These are phyloP conservation scores for Botrytis tulipae DNA, from an alignment of 2,329 filamentous ascomycete species.

Conservation along the genomic window DNA sequence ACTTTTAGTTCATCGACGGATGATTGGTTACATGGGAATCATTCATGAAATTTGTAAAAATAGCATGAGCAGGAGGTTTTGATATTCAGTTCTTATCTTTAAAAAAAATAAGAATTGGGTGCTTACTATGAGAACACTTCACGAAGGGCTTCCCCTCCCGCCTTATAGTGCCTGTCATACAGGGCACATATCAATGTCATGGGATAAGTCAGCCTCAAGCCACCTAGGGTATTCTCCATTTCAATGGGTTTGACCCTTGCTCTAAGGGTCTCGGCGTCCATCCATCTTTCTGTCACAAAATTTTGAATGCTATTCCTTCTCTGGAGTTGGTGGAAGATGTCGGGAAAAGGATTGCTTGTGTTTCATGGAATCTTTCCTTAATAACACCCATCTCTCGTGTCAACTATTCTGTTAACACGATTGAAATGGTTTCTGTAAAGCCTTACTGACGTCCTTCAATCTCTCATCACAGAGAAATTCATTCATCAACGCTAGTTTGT, in stretches of 20 bases:
- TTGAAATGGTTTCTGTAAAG: not conserved
- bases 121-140: not conserved
- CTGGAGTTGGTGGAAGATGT: not conserved
- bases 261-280: conserved; percentile 5
- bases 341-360: not conserved
- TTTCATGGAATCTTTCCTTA: not conserved
- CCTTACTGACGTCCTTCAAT: not conserved
- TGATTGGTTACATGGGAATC: not conserved
- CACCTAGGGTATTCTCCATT: not conserved
- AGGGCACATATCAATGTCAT: not conserved
- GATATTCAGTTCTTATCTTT: not conserved
- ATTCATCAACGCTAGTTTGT: not conserved
- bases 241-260: not conserved
- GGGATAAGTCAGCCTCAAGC: conserved; percentile 9
- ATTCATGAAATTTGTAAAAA: not conserved
- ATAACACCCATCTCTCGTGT: not conserved
- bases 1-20: not conserved
- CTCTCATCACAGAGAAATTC: not conserved
- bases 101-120: not conserved
- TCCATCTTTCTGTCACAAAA: too few relatives aligned
- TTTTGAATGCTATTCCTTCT: not conserved
- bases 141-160: not conserved
- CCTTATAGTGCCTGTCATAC: not conserved
- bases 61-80: not conserved
- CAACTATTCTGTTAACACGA: not conserved